These are phyloP conservation scores for Achaetomiella virescens DNA, from an alignment of 495 filamentous ascomycete species.

Conservation along the genomic window DNA sequence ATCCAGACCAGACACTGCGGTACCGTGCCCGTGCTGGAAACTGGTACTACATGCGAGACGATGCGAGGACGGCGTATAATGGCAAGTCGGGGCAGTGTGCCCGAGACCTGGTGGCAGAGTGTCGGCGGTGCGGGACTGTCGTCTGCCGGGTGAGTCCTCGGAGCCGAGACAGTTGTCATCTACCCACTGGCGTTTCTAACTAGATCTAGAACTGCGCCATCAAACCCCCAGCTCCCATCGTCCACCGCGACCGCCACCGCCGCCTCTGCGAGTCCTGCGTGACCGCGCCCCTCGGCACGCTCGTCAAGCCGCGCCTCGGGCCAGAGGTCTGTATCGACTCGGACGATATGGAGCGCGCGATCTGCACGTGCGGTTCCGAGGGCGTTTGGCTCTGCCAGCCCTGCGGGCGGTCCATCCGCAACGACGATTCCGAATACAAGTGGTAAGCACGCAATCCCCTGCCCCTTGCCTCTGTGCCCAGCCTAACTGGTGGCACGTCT, in stretches of 20 bases:
- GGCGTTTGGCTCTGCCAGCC: conserved; percentile 73
- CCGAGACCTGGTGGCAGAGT: conserved; percentile 76
- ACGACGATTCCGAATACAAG: conserved; percentile 65
- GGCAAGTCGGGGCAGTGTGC: conserved; percentile 73
- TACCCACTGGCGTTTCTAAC: not conserved
- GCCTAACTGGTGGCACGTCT: no score
- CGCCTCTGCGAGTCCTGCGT: conserved; percentile 71
- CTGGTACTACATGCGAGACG: conserved; percentile 47
- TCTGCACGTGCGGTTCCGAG: conserved; percentile 59
- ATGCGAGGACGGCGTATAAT: conserved; percentile 28
- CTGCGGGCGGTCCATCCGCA: conserved; percentile 64
- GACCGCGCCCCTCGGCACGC: conserved; percentile 52
- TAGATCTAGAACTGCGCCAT: conserved; percentile 70
- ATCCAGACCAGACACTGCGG: conserved; percentile 42
- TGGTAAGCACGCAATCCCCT: conserved; percentile 25
- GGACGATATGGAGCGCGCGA: conserved; percentile 47
- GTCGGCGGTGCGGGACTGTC: conserved; percentile 65
- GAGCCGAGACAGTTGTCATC: not conserved
- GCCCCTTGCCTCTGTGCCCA: not conserved
- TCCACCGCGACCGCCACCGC: conserved; percentile 64
- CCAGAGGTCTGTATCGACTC: conserved; percentile 26
- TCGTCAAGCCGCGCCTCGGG: conserved; percentile 29
- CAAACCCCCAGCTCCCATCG: conserved; percentile 59
- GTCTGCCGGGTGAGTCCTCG: conserved; percentile 64
- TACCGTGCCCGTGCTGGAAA: conserved; percentile 46